These are phyloP conservation scores for Penicillium coprophilum DNA, from an alignment of 495 filamentous ascomycete genomes.

Conservation along the genomic window DNA sequence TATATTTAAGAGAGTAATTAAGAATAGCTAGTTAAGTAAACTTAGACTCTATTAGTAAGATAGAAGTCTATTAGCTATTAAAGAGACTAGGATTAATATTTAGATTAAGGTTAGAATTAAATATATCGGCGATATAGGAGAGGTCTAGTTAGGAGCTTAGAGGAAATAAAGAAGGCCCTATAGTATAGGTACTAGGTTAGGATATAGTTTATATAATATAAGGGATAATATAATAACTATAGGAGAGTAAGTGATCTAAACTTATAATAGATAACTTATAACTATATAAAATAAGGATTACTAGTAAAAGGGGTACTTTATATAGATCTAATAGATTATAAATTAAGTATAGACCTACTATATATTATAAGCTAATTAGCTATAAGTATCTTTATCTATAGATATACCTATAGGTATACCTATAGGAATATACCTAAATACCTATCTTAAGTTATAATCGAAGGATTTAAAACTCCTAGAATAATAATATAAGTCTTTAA, in stretches of 20 bases:
- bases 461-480: conserved; percentile 1
- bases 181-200: neutral
- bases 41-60: neutral
- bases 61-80: conserved; percentile 1
- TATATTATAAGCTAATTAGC: neutral
- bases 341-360: neutral
- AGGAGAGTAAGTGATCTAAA: neutral
- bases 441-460: neutral
- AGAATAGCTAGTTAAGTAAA: neutral
- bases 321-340: conserved; percentile 2
- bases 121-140: neutral
- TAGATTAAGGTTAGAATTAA: conserved; percentile 1
- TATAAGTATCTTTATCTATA: neutral
- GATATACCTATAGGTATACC: neutral
- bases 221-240: neutral
- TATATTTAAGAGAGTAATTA: neutral
- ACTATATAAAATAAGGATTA: neutral
- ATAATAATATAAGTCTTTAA: conserved; percentile 7
- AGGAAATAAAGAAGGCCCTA: neutral
- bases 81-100: conserved; percentile 2
- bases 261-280: neutral
- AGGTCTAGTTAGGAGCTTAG: neutral
- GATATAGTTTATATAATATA: too few relatives aligned
- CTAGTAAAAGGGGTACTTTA: neutral
- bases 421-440: neutral